phyloP scores from a whole-genome alignment of 768 basidiomycete species.

The Psilocybe cyanescens region DNA sequence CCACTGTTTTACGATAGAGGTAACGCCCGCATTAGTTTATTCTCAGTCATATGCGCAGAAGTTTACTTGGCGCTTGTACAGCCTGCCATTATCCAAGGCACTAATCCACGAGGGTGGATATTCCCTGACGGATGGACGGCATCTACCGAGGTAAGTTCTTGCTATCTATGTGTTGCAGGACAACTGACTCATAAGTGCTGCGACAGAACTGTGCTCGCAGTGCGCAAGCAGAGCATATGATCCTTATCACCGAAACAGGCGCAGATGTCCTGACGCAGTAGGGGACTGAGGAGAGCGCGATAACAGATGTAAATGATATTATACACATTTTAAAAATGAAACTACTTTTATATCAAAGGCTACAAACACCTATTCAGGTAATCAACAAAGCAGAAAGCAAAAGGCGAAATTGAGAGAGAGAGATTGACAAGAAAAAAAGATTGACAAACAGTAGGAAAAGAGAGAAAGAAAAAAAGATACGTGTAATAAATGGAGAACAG shows the following conservation, averaged over 20 bases:
- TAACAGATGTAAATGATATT: slow-evolving; percentile 5
- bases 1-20: slow-evolving; percentile 94
- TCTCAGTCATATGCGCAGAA: not conserved
- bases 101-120: slow-evolving; percentile 67
- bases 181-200: not conserved
- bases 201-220: slow-evolving; percentile 76
- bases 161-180: too few relatives aligned
- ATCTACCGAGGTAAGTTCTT: slow-evolving; percentile 71
- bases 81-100: slow-evolving; percentile 82
- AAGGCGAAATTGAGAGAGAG: not conserved
- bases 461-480: slow-evolving; percentile 12
- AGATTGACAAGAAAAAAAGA: slow-evolving; percentile 6
- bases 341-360: slow-evolving; percentile 19
- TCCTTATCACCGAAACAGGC: slow-evolving; percentile 79
- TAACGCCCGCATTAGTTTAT: slow-evolving; percentile 25
- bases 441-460: not conserved
- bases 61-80: slow-evolving; percentile 25
- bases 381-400: slow-evolving; percentile 13
- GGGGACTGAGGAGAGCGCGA: not conserved
- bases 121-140: slow-evolving; percentile 95
- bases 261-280: slow-evolving; percentile 74
- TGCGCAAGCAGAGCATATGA: slow-evolving; percentile 89
- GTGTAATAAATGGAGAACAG: slow-evolving; percentile 7
- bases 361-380: slow-evolving; percentile 1
- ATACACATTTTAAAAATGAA: slow-evolving; percentile 14